A percentile compares a stretch with the other conserved stretches of the same genome.
phyloP scores from a whole-genome alignment of 2,329 filamentous ascomycete species.

The Trichoderma polysporum region DNA sequence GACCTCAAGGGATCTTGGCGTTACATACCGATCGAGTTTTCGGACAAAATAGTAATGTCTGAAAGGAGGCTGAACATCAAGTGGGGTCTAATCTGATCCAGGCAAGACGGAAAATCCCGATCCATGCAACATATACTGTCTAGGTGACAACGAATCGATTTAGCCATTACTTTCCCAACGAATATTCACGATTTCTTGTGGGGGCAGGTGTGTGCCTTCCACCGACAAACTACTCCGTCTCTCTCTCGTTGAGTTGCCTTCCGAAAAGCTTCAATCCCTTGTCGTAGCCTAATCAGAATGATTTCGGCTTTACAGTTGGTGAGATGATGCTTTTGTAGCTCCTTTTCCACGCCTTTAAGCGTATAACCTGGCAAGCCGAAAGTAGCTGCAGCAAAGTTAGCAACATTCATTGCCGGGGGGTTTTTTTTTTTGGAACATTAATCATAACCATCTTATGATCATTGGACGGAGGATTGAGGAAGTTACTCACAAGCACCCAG shows the following conservation, averaged over 20 bases:
- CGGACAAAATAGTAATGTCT: background rate
- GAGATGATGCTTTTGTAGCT: conserved; percentile 39
- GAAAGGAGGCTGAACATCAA: background rate
- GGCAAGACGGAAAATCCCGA: background rate
- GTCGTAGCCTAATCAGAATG: conserved; percentile 33
- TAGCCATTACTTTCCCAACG: background rate
- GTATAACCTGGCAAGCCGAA: conserved; percentile 51
- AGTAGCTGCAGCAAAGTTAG: conserved; percentile 35
- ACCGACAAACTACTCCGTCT: conserved; percentile 31
- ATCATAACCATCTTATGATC: background rate
- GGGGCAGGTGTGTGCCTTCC: conserved; percentile 21
- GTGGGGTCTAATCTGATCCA: no score
- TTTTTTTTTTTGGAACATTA: background rate
- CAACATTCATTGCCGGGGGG: background rate
- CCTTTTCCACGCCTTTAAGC: conserved; percentile 54
- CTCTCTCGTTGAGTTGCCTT: conserved; percentile 26
- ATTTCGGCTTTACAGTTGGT: conserved; percentile 36
- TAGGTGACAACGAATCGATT: background rate
- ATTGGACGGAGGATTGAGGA: background rate
- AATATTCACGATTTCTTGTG: background rate
- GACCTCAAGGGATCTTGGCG: background rate
- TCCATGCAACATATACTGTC: background rate
- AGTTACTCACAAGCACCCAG: conserved; percentile 36
- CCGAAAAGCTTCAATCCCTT: conserved; percentile 33
- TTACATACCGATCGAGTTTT: background rate